Evolutionary conservation across 176 grass and related monocot genomes (phyloP).

Genomic region (Pontederia crassipes): DNA sequence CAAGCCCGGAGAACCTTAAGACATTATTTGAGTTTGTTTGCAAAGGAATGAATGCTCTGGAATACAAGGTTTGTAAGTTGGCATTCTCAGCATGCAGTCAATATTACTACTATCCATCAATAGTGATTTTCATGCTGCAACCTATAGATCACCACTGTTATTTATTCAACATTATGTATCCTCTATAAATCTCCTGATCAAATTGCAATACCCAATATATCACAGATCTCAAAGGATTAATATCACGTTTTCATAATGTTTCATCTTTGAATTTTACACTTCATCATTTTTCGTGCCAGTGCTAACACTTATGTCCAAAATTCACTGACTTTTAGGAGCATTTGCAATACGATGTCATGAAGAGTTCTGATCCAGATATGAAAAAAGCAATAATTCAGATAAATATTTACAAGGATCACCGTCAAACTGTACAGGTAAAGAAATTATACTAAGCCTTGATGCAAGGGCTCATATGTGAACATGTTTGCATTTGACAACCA

Average conservation of each 20-base stretch:
- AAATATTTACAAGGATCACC: constrained; percentile 87
- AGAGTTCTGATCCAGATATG: constrained; percentile 65
- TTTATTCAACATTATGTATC: no score
- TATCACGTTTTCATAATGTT: no score
- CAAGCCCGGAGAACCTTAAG: constrained; percentile 90
- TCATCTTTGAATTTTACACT: no score
- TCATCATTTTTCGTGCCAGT: neutral
- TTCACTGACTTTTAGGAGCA: constrained; percentile 45
- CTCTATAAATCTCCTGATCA: no score
- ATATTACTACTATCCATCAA: no score
- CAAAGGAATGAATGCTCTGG: constrained; percentile 81
- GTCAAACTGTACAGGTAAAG: constrained; percentile 81
- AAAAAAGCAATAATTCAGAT: constrained; percentile 81
- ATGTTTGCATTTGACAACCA: no score
- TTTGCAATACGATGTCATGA: constrained; percentile 87
- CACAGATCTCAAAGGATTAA: no score
- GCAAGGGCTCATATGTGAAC: no score
- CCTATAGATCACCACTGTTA: no score
- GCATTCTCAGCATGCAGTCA: neutral
- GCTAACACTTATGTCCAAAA: neutral
- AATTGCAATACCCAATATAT: no score
- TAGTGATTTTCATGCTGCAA: no score
- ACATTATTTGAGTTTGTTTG: constrained; percentile 98
- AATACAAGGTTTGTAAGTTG: constrained; percentile 99
- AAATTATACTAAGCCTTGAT: neutral